A percentile compares a stretch with the other conserved stretches of the same genome.
Conservation (phyloP, 306 rosid genomes). For the Quercus cerris region DNA sequence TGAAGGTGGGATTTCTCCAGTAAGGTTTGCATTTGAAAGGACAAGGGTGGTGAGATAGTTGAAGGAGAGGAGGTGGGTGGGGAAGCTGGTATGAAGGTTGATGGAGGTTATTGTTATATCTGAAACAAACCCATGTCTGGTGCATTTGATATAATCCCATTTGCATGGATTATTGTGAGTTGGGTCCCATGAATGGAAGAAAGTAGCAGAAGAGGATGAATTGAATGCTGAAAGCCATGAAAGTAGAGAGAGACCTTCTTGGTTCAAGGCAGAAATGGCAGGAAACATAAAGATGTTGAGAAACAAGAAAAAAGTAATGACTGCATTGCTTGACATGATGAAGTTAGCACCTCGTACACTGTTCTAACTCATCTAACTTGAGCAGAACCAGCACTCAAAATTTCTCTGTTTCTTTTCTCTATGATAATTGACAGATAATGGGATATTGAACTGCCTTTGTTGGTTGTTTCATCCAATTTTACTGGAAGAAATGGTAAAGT, state of each 20-base stretch:
- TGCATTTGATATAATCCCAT: constrained; percentile 83
- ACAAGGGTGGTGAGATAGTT: constrained; percentile 56
- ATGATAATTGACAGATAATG: constrained; percentile 13
- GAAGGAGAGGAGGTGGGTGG: constrained; percentile 62
- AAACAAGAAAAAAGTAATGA: constrained; percentile 53
- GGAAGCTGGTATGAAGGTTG: constrained; percentile 57
- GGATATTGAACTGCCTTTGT: constrained; percentile 22
- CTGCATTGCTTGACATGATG: constrained; percentile 63
- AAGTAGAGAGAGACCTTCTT: constrained; percentile 79
- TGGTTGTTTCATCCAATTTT: constrained; percentile 22
- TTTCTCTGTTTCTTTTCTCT: constrained; percentile 37
- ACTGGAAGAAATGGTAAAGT: constrained; percentile 25
- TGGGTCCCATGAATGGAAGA: constrained; percentile 85
- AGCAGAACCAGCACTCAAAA: constrained; percentile 31
- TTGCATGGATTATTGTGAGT: constrained; percentile 64
- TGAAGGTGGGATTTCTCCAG: constrained; percentile 62
- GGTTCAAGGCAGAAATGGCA: constrained; percentile 64
- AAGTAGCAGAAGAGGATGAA: constrained; percentile 50
- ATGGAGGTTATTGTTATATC: constrained; percentile 59
- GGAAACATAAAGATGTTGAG: constrained; percentile 58
- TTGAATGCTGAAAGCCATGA: constrained; percentile 89
- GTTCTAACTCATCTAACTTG: constrained; percentile 56
- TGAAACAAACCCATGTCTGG: constrained; percentile 53
- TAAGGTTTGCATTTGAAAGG: constrained; percentile 76
- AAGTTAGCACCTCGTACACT: constrained; percentile 34